These are phyloP conservation scores for Sporormia fimetaria DNA, from an alignment of 495 filamentous ascomycete genomes.

Conservation along the genomic window DNA sequence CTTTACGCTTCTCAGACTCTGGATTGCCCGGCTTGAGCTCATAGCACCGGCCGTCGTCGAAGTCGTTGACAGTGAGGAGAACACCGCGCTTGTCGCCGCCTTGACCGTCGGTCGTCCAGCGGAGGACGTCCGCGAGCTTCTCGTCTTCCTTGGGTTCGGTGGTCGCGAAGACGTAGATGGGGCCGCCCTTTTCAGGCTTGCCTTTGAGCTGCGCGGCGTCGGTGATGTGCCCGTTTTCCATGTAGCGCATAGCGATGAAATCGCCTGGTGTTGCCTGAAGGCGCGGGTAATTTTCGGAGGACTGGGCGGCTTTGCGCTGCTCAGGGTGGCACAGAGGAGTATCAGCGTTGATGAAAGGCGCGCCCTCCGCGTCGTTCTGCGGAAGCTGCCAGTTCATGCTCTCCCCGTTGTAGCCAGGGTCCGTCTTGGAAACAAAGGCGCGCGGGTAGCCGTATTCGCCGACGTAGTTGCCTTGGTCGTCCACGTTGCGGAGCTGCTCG, in stretches of 20 bases:
- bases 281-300: conserved; percentile 42
- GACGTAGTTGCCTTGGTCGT: conserved; percentile 59
- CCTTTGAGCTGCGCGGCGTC: conserved; percentile 44
- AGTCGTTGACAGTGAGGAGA: conserved; percentile 61
- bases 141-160: conserved; percentile 48
- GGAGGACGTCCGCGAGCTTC: conserved; percentile 56
- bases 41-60: conserved; percentile 55
- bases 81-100: conserved; percentile 64
- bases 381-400: conserved; percentile 44
- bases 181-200: conserved; percentile 61
- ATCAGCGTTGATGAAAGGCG: conserved; percentile 33
- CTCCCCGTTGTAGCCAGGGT: conserved; percentile 40
- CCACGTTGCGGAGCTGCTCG: conserved; percentile 58
- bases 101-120: conserved; percentile 66
- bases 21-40: conserved; percentile 44
- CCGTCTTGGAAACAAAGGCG: conserved; percentile 44
- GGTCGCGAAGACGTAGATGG: conserved; percentile 75
- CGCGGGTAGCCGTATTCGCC: conserved; percentile 58
- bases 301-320: conserved; percentile 45
- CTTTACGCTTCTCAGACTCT: conserved; percentile 45
- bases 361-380: conserved; percentile 27
- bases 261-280: conserved; percentile 57
- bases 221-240: conserved; percentile 83
- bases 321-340: conserved; percentile 44
- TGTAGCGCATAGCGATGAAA: conserved; percentile 60